Base-by-base conservation (phyloP, 2,329 filamentous ascomycete genomes). In the Emmonsiellopsis sp. region DNA sequence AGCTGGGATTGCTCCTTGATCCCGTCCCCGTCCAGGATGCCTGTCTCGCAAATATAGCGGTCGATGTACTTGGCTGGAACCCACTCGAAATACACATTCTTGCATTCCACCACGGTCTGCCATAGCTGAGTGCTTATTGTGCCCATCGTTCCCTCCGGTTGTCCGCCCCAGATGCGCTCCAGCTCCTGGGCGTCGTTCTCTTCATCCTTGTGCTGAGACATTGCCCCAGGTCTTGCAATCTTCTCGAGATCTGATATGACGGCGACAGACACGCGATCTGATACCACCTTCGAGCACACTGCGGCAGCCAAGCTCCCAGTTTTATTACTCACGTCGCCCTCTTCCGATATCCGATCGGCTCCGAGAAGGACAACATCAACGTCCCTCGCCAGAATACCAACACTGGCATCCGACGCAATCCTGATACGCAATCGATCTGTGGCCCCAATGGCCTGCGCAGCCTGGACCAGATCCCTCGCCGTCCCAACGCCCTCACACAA, bases 291-390 rank as follows among this genome's bases (percentile, higher is more conserved):
- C 6, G 79, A 77, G 49, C 77, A 74, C 1, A 86, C 69, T 0
- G 81, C 74, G 1, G 79, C 76, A 1, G 81, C 76, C 6, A 86
- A 65, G 1, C 81, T 84, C 0, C 84, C 84, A 0, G 76, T 82
- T 65, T 87, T 87, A 67, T 87, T 87, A 64, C 77, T 82, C 14
- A 86, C 78, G 33, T 79, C 77, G 2, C 82, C 84, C 0, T 69
- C 63, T 0, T 69, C 63, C 10, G 78, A 77, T 52, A 88, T 82
- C 4, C 80, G 71, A 61, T 87, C 84, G 1, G 83, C 82, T 1
- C 84, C 84, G 1, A 88, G 69, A 3, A 88, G 66, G 2, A 87
- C 68, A 1, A 84, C 51, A 58, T 86, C 76, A 3, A 79, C 71
- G n/a, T 65, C 69, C 14, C 64, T 60, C 3, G 77, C 73, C 1